Percentiles rank a stretch among this genome's conserved stretches.
phyloP scores from a whole-genome alignment of 2,329 filamentous ascomycete species.

The Penicillium brevicompactum region DNA sequence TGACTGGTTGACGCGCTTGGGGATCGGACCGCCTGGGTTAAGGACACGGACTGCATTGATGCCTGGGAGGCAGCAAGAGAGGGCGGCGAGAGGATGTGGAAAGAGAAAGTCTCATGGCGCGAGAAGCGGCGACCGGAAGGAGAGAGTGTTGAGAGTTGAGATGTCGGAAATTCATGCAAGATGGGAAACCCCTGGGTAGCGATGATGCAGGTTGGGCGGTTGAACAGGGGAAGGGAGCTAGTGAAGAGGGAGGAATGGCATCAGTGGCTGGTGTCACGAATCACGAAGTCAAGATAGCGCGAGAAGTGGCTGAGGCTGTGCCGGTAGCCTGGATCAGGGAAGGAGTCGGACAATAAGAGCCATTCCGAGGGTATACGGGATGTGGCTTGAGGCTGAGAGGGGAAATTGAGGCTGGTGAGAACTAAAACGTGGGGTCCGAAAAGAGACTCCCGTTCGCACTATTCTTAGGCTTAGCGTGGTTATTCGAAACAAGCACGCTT shows the following conservation, averaged over 20 bases:
- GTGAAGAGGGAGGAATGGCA: neutral
- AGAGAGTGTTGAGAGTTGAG: neutral
- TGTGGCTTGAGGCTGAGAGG: slow-evolving; percentile 21
- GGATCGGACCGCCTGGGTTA: neutral
- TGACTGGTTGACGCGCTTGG: neutral
- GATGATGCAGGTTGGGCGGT: neutral
- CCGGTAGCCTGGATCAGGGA: neutral
- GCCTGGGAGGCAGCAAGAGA: slow-evolving; percentile 10
- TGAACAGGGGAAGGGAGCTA: neutral
- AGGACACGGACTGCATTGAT: neutral
- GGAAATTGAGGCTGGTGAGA: neutral
- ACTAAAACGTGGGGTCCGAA: slow-evolving; percentile 1
- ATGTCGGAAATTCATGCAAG: neutral
- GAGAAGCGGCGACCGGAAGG: neutral
- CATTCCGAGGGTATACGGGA: neutral
- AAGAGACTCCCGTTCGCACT: neutral
- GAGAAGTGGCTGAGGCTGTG: slow-evolving; percentile 19
- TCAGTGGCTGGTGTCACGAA: slow-evolving; percentile 22
- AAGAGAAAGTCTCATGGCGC: slow-evolving; percentile 4
- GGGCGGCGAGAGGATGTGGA: neutral
- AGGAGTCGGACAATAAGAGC: neutral
- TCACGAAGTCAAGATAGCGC: slow-evolving; percentile 6
- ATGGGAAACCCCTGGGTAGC: neutral
- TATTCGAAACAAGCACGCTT: neutral
- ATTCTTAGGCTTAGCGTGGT: slow-evolving; percentile 3